Conservation (phyloP, 352 stramenopile genomes). For the Globisporangium solare region DNA sequence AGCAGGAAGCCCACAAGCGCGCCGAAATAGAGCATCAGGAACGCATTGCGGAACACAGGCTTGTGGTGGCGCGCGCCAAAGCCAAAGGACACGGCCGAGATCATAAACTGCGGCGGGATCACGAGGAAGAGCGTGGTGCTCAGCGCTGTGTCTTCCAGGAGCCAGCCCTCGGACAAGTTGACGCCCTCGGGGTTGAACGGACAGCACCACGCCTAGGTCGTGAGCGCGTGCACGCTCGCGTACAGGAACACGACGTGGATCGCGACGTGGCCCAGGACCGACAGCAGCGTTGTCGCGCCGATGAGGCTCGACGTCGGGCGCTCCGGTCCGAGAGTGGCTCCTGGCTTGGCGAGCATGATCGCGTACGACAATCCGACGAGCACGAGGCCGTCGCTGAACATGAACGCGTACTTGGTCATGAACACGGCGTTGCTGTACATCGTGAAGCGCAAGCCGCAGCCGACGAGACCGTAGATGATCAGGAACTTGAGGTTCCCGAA, state of each 20-base stretch:
- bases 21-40: slow-evolving; percentile 29
- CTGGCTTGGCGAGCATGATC: slow-evolving; percentile 61
- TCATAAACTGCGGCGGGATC: slow-evolving; percentile 19
- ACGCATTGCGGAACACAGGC: slow-evolving; percentile 36
- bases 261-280: slow-evolving; percentile 31
- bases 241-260: slow-evolving; percentile 54
- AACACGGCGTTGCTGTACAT: slow-evolving; percentile 73
- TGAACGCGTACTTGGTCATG: slow-evolving; percentile 69
- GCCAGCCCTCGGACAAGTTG: slow-evolving; percentile 32
- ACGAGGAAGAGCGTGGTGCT: slow-evolving; percentile 26
- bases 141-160: slow-evolving; percentile 28
- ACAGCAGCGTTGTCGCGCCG: slow-evolving; percentile 37
- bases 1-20: slow-evolving; percentile 23
- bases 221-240: slow-evolving; percentile 18
- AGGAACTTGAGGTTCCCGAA: slow-evolving; percentile 86
- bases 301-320: slow-evolving; percentile 56
- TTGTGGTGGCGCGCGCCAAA: slow-evolving; percentile 43
- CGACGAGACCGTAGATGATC: slow-evolving; percentile 85
- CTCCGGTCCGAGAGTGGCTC: slow-evolving; percentile 29
- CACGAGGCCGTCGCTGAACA: slow-evolving; percentile 59
- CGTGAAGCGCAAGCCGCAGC: slow-evolving; percentile 54
- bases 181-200: slow-evolving; percentile 30
- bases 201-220: slow-evolving; percentile 27
- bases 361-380: slow-evolving; percentile 65
- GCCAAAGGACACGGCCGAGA: slow-evolving; percentile 19